These are phyloP conservation scores for Termitomyces sp. DNA, from an alignment of 768 basidiomycete species.

Conservation along the genomic window DNA sequence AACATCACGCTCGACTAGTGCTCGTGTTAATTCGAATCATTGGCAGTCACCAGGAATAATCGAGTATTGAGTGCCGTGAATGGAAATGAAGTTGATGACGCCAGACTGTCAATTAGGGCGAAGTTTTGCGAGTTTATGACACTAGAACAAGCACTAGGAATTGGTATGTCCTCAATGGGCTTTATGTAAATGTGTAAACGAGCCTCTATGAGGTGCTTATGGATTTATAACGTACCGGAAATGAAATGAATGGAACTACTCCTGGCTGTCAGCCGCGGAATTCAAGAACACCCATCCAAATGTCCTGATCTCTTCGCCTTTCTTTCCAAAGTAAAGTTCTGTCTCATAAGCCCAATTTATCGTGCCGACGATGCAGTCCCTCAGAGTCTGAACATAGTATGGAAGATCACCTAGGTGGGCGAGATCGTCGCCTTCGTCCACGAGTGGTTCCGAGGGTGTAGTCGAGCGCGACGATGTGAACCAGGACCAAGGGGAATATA, in stretches of 20 bases:
- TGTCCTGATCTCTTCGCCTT: conserved; percentile 51
- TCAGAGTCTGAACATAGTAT: conserved; percentile 46
- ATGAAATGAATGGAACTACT: neutral
- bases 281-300: conserved; percentile 63
- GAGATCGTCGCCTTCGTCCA: conserved; percentile 11
- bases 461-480: conserved; percentile 5
- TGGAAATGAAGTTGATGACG: neutral
- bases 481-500: conserved; percentile 15
- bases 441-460: conserved; percentile 3
- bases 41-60: too few species aligned
- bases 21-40: neutral
- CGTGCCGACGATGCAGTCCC: conserved; percentile 54
- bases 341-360: conserved; percentile 67
- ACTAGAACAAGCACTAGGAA: neutral
- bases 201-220: neutral
- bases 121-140: neutral
- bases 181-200: too few species aligned
- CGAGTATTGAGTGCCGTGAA: neutral
- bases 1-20: too few species aligned
- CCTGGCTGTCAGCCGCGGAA: conserved; percentile 3
- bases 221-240: neutral
- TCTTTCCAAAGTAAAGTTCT: conserved; percentile 54
- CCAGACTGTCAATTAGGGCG: neutral
- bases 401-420: conserved; percentile 11
- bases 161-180: neutral